Evolutionary conservation across 2,329 filamentous ascomycete genomes (phyloP).

Genomic region (Daldinia sp.): DNA sequence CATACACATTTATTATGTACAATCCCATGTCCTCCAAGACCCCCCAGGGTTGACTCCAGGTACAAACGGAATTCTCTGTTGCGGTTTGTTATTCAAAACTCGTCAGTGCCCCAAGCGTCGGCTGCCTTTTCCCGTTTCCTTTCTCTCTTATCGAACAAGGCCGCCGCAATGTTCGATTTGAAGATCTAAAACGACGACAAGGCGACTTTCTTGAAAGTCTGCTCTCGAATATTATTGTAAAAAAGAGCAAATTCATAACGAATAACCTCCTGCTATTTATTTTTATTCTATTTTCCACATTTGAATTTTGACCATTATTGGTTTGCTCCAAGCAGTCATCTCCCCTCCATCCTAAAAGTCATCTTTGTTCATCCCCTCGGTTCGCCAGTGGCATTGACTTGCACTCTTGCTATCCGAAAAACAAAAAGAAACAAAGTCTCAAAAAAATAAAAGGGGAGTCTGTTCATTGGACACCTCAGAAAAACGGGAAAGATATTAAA

Average conservation of each 20-base stretch:
- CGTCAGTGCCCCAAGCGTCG: conserved; percentile 45
- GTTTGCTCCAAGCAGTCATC: conserved; percentile 24
- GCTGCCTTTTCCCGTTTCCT: conserved; percentile 47
- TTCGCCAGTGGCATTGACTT: conserved; percentile 61
- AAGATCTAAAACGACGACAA: conserved; percentile 61
- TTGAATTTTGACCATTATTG: conserved; percentile 37
- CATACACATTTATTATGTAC: no score
- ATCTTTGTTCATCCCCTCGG: conserved; percentile 19
- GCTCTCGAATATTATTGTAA: conserved; percentile 54
- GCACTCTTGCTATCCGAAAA: conserved; percentile 54
- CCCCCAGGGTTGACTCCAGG: conserved; percentile 26
- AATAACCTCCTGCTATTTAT: conserved; percentile 25
- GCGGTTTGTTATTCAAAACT: conserved; percentile 47
- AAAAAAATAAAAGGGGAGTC: conserved; percentile 7
- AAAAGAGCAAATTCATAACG: conserved; percentile 29
- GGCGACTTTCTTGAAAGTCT: conserved; percentile 62
- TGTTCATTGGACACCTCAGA: not conserved
- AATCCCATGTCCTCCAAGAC: conserved; percentile 5
- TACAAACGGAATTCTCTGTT: conserved; percentile 20
- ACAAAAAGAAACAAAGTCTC: conserved; percentile 11
- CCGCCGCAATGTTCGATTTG: conserved; percentile 63
- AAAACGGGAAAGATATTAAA: conserved; percentile 13
- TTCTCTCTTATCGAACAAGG: conserved; percentile 58
- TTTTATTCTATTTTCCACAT: conserved; percentile 4
- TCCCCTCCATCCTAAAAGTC: conserved; percentile 19